These are phyloP conservation scores for Phoma sp. DNA, from an alignment of 2,329 filamentous ascomycete genomes.

Conservation along the genomic window DNA sequence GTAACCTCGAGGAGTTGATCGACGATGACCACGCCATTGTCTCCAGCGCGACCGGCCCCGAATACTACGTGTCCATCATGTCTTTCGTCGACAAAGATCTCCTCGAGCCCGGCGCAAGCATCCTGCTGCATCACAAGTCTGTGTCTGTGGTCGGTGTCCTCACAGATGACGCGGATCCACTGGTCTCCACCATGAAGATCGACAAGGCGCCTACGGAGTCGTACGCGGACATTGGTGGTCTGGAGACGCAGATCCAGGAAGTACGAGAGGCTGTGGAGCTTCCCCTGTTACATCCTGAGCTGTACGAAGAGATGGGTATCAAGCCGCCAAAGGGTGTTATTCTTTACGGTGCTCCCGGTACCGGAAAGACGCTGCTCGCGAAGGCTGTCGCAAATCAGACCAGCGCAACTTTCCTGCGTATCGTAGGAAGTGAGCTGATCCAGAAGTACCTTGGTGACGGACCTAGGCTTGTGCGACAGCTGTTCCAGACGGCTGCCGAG, in stretches of 20 bases:
- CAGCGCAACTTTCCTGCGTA: constrained; percentile 96
- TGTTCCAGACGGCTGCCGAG: constrained; percentile 95
- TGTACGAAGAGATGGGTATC: constrained; percentile 99
- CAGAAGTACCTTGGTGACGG: constrained; percentile 99
- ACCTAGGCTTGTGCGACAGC: constrained; percentile 89
- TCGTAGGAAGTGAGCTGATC: constrained; percentile 95
- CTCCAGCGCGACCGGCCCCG: constrained; percentile 93
- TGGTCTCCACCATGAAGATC: constrained; percentile 98
- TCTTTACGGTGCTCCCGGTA: constrained; percentile 94
- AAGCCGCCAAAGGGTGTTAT: constrained; percentile 99
- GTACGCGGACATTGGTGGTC: constrained; percentile 96
- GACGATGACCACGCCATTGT: constrained; percentile 99
- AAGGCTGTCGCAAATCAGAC: constrained; percentile 99
- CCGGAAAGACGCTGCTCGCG: constrained; percentile 92
- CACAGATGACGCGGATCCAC: constrained; percentile 92
- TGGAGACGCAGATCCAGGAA: constrained; percentile 96
- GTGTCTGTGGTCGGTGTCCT: constrained; percentile 97
- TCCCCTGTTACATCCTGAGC: constrained; percentile 89
- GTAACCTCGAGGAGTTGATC: constrained; percentile 97
- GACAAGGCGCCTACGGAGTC: constrained; percentile 98
- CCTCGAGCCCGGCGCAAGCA: constrained; percentile 92
- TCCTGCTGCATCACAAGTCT: constrained; percentile 95
- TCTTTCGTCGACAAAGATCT: constrained; percentile 99
- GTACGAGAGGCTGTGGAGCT: constrained; percentile 96
- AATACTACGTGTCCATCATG: constrained; percentile 99